Evolutionary conservation across 345 rosid species (phyloP), one percentile per base, ranked within the genome.

Genomic region (Hibiscus tridactylites): DNA sequence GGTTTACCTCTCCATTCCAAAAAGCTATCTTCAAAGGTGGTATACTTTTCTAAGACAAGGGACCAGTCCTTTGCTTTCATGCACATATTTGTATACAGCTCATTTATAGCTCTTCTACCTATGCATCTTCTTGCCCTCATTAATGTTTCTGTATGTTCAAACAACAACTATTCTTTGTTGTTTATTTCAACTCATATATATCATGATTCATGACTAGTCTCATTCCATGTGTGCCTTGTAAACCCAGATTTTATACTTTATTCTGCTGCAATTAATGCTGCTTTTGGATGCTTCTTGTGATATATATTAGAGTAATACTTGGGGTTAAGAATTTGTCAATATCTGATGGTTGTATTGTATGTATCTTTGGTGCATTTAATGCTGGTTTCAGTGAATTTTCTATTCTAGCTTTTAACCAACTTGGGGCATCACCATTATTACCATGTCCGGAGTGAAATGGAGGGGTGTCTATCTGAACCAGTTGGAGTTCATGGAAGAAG

Each of bases 21-120:
- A 86, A 86, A 63, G 70, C 11, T 24, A 65, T 86, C 87, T 82
- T 81, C 80, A 86, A 86, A 87, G 90, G 91, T 83, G 80, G 84
- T 62, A 73, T 76, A 77, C 73, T 91, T 88, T 85, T 89, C 87
- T 77, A 76, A 78, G 85, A 83, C 86, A 82, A 74, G 17, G 54
- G 85, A 84, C 86, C 76, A 74, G 87, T 83, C 83, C 80, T 80
- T 82, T 70, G 60, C 60, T 56, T 19, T 21, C 60, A 56, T 9
- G 60, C 60, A 56, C 2, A 56, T 54, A 42, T 42, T 73, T 64
- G 47, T 44, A 54, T 68, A 63, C 65, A 33, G 37, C 54, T 67
- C 71, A 67, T 67, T 16, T 49, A 28, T 49, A 52, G 76, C 66
- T 68, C 80, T 63, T 77, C 60, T 50, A 68, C 52, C 28, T 61